Conservation (phyloP, 164 flowering plant species). For the Liriodendron chinense region DNA sequence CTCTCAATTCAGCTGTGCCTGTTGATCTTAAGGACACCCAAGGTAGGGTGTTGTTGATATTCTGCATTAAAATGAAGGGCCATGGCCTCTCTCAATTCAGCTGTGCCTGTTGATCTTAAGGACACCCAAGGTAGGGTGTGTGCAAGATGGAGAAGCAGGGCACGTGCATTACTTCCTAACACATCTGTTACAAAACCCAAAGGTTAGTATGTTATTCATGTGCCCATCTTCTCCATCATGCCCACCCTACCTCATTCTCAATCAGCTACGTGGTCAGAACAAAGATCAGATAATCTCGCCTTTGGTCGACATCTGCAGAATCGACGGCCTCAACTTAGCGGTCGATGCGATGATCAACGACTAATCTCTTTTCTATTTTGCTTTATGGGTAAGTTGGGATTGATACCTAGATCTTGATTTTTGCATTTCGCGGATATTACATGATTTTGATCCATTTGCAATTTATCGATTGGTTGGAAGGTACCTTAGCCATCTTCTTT, state of each 20-base stretch:
- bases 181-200: not conserved
- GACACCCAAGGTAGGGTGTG: conserved; percentile 40
- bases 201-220: conserved; percentile 64
- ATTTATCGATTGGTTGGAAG: too few relatives aligned
- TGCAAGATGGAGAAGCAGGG: conserved; percentile 99
- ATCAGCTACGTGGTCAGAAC: not conserved
- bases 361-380: too few relatives aligned
- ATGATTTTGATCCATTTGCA: too few relatives aligned
- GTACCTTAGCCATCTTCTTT: too few relatives aligned
- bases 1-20: too few relatives aligned
- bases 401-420: not conserved
- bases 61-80: not conserved
- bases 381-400: not conserved
- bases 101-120: not conserved
- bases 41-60: too few relatives aligned
- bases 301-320: not conserved
- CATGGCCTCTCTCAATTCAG: not conserved
- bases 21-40: too few relatives aligned
- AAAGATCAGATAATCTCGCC: not conserved
- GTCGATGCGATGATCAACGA: not conserved
- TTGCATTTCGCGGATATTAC: too few relatives aligned
- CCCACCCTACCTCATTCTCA: conserved; percentile 44
- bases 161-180: conserved; percentile 89
- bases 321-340: not conserved
- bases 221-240: conserved; percentile 91